Conservation (phyloP, 2,329 filamentous ascomycete genomes). For the Aureobasidium uvarum region DNA sequence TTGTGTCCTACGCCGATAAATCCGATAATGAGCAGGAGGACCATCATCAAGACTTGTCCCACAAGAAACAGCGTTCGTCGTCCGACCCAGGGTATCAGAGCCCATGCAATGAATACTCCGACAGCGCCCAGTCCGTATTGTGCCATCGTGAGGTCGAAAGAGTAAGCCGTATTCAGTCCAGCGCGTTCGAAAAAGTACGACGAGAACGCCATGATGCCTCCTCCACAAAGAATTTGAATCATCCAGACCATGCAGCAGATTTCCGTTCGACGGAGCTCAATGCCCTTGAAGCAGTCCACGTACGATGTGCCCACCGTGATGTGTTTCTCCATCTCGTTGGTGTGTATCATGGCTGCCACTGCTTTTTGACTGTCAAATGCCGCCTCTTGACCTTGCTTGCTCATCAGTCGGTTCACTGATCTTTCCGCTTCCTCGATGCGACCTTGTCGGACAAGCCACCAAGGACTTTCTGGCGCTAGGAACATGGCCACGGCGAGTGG, state of each 20-base stretch:
- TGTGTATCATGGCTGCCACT: conserved; percentile 43
- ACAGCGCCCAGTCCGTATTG: conserved; percentile 34
- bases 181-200: conserved; percentile 45
- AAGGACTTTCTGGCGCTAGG: conserved; percentile 39
- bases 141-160: conserved; percentile 42
- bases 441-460: conserved; percentile 43
- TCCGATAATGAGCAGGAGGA: conserved; percentile 34
- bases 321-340: conserved; percentile 55
- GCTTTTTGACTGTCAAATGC: conserved; percentile 35
- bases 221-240: conserved; percentile 38
- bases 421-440: conserved; percentile 39
- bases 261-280: conserved; percentile 50
- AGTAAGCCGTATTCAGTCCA: conserved; percentile 37
- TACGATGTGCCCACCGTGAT: conserved; percentile 50
- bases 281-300: conserved; percentile 53
- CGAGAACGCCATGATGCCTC: conserved; percentile 39
- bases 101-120: conserved; percentile 36
- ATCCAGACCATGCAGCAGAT: conserved; percentile 42
- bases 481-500: conserved; percentile 35
- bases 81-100: conserved; percentile 41
- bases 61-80: conserved; percentile 44
- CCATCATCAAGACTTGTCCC: conserved; percentile 38
- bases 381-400: conserved; percentile 28
- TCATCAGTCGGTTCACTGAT: conserved; percentile 36
- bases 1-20: conserved; percentile 30